Percentiles rank a stretch among this genome's conserved stretches.
These are phyloP conservation scores for Cupressus sempervirens DNA, from an alignment of 75 land plant species.

Conservation along the genomic window DNA sequence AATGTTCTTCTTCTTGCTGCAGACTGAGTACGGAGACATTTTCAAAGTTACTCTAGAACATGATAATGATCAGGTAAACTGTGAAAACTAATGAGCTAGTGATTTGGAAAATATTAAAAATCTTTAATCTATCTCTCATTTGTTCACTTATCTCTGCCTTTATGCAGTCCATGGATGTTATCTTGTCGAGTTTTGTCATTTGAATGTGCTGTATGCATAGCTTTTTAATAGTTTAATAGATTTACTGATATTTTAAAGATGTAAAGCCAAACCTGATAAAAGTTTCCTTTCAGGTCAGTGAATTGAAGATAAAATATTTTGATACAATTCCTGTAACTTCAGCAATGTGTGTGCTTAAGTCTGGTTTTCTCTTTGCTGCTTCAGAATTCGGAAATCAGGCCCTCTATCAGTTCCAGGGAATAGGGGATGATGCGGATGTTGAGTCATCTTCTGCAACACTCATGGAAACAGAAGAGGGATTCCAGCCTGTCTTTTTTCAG, in stretches of 20 bases:
- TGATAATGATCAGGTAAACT: conserved; percentile 41
- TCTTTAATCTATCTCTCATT: not conserved
- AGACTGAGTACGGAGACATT: conserved; percentile 97
- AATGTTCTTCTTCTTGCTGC: conserved; percentile 92
- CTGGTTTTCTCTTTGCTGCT: conserved; percentile 90
- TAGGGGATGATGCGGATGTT: conserved; percentile 92
- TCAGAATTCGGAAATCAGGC: conserved; percentile 99
- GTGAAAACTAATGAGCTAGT: not conserved
- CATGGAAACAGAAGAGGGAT: conserved; percentile 97
- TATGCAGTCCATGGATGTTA: not conserved
- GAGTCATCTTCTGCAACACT: conserved; percentile 86
- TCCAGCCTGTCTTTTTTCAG: conserved; percentile 94
- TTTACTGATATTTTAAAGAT: not conserved
- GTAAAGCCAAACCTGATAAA: not conserved
- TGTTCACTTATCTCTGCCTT: not conserved
- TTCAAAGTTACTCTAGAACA: conserved; percentile 90
- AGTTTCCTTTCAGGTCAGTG: conserved; percentile 37
- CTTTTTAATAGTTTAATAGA: not conserved
- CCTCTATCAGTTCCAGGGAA: conserved; percentile 91
- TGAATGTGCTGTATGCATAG: not conserved
- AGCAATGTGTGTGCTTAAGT: conserved; percentile 85
- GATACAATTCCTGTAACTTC: conserved; percentile 95
- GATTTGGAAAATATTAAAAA: not conserved
- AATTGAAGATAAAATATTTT: conserved; percentile 93
- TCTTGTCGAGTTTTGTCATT: not conserved